Evolutionary conservation across 352 stramenopile genomes (phyloP), one percentile per base, ranked within the genome.

Genomic region (Phytophthora megakarya): DNA sequence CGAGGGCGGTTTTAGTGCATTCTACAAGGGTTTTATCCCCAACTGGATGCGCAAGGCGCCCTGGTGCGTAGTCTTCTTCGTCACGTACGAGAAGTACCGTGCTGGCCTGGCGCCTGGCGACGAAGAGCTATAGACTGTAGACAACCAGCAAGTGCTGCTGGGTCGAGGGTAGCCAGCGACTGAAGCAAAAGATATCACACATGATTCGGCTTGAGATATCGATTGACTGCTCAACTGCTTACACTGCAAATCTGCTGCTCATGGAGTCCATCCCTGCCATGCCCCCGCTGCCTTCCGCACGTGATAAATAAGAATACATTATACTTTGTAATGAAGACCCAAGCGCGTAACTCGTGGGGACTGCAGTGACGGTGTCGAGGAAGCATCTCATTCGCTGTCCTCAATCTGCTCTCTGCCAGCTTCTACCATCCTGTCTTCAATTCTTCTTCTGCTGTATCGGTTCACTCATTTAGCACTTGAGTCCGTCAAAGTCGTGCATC

Each of bases 1-100:
- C 12, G 81, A 90, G 26, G 84, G 84, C n/a, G 86, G 87, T 13
- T 26, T 67, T 10, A 46, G 68, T 33, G 84, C 86, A 7, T 91
- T 96, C 43, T 96, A 96, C 77, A 94, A 89, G 52, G 87, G 87
- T 13, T 96, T 96, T 52, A 79, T 90, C 21, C 86, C 88, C 8
- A 93, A 95, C 75, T 94, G 82, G 83, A 90, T 93, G 81, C 82
- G 88, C 13, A 93, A 96, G 65, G 86, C 84, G 10, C 85, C 86
- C 40, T 95, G 86, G 86, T 94, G 84, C 57, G 65, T 93, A 44
- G 79, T 94, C 53, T 95, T 94, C 71, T 96, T 96, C 67, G 78
- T 96, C 50, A 83, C 80, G 18, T 96, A 95, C 65, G 88, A 96
- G 61, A 81, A 92, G 53, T 90, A 90, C 51, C 80, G 84, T 18